phyloP scores from a whole-genome alignment of 177 flowering plant species.

The Vitis hybrid region DNA sequence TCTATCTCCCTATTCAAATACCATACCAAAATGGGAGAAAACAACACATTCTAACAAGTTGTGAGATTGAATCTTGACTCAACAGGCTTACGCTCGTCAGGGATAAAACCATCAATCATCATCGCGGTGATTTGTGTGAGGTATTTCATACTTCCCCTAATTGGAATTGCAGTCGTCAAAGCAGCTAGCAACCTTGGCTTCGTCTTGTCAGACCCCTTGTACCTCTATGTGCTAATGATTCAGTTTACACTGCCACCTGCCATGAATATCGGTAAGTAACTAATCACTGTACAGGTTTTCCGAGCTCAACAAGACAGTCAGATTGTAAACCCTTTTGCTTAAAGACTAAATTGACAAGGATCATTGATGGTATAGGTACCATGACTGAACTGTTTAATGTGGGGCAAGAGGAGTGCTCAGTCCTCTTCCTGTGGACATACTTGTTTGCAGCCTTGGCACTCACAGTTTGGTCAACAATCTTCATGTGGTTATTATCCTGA shows the following conservation, averaged over 20 bases:
- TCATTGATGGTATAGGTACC: conserved; percentile 54
- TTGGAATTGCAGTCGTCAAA: conserved; percentile 67
- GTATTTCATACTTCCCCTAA: conserved; percentile 58
- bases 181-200: conserved; percentile 58
- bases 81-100: conserved; percentile 63
- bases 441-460: conserved; percentile 72
- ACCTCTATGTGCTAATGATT: conserved; percentile 67
- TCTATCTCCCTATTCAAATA: no score
- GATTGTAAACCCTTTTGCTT: not conserved
- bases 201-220: conserved; percentile 71
- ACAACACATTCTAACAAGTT: not conserved
- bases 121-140: conserved; percentile 57
- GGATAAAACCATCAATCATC: conserved; percentile 34
- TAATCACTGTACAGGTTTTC: not conserved
- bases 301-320: not conserved
- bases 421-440: conserved; percentile 87
- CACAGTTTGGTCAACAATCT: conserved; percentile 78
- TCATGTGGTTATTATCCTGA: conserved; percentile 67
- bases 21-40: not conserved
- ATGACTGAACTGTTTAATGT: conserved; percentile 87
- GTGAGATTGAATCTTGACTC: not conserved
- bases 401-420: conserved; percentile 92
- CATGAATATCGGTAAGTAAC: conserved; percentile 74
- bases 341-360: not conserved
- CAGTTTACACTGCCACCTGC: conserved; percentile 90